Conservation (phyloP, 345 rosid genomes). For the Tarenaya hassleriana region DNA sequence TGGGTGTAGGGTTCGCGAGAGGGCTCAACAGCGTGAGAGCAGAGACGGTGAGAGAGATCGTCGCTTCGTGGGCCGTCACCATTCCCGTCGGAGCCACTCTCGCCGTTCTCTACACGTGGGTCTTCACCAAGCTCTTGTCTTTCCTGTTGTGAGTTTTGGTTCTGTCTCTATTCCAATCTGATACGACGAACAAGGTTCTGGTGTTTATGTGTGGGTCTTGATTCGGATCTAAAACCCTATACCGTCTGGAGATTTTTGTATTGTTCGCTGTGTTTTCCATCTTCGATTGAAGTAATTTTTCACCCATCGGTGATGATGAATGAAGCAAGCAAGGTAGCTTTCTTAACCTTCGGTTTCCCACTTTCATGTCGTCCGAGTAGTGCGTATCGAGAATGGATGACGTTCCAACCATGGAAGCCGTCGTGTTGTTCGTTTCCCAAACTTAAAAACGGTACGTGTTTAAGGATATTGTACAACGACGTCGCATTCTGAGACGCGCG, state of each 20-base stretch:
- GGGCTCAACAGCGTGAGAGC: constrained; percentile 86
- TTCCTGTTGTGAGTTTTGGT: constrained; percentile 38
- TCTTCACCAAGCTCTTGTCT: constrained; percentile 72
- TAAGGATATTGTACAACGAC: background rate
- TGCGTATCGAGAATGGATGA: constrained; percentile 7
- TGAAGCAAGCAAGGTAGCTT: too few species aligned
- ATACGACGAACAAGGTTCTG: constrained; percentile 20
- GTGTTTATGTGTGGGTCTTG: constrained; percentile 17
- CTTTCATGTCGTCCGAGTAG: constrained; percentile 3
- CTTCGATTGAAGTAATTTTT: background rate
- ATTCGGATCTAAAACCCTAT: constrained; percentile 13
- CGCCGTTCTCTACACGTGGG: constrained; percentile 82
- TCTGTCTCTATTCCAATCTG: constrained; percentile 8
- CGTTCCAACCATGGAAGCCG: background rate
- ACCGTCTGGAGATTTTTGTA: background rate
- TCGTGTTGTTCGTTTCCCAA: background rate
- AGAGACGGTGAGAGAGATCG: constrained; percentile 87
- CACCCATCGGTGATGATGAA: constrained; percentile 22
- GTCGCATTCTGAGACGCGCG: constrained; percentile 22
- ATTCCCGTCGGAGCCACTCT: constrained; percentile 86
- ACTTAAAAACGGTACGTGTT: background rate
- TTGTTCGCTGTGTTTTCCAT: background rate
- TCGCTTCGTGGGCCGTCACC: constrained; percentile 81
- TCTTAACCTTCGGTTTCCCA: background rate
- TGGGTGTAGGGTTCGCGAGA: constrained; percentile 98